phyloP scores from a whole-genome alignment of 179 eudicot genomes.

The Beta corolliflora region DNA sequence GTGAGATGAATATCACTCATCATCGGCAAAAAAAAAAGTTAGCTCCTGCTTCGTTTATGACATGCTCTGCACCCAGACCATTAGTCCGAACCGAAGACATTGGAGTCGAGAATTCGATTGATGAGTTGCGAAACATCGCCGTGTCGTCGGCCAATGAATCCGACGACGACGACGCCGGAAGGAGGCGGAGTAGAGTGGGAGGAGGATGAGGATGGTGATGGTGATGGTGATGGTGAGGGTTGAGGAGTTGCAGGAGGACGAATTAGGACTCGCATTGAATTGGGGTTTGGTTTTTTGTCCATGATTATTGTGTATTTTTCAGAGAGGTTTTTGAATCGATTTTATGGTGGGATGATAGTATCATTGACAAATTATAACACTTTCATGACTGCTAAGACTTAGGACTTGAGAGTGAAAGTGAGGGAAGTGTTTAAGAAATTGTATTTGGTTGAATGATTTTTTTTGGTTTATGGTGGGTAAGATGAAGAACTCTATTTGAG shows the following conservation, averaged over 20 bases:
- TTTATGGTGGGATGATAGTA: no score
- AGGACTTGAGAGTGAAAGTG: no score
- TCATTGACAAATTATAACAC: no score
- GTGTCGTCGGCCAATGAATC: slow-evolving; percentile 62
- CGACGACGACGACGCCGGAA: slow-evolving; percentile 75
- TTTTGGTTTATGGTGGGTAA: no score
- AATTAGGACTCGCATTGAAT: slow-evolving; percentile 60
- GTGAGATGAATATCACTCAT: no score
- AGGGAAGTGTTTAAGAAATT: no score
- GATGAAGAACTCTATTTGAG: no score
- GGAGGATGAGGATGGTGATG: slow-evolving; percentile 18
- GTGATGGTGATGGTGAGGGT: slow-evolving; percentile 16
- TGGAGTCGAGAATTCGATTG: slow-evolving; percentile 68
- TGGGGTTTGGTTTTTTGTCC: slow-evolving; percentile 35
- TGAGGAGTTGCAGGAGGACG: slow-evolving; percentile 47
- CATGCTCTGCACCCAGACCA: no score
- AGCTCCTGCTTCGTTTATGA: no score
- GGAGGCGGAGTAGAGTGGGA: slow-evolving; percentile 25
- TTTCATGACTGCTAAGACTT: no score
- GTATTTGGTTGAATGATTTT: no score
- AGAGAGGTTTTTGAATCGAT: background rate
- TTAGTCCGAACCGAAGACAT: slow-evolving; percentile 75
- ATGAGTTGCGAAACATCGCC: slow-evolving; percentile 58
- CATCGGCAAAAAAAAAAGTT: no score
- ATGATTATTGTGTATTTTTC: slow-evolving; percentile 10